Conservation (phyloP, 371 early-diverging fungal genomes). For the Antonospora locustae region DNA sequence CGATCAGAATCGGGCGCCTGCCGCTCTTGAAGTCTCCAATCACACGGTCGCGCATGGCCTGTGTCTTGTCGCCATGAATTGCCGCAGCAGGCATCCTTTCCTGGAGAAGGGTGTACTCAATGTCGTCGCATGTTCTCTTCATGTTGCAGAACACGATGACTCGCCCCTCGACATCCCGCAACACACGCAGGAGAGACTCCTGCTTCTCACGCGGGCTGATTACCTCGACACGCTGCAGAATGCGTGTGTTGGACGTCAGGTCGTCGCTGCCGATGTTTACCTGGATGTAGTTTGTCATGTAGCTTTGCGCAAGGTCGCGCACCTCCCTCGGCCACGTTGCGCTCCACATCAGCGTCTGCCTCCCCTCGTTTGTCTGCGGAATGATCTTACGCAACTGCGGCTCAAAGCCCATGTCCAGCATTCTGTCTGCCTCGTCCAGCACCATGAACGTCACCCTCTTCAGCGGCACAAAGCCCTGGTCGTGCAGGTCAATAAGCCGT, state of each 20-base stretch:
- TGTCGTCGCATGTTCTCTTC: conserved; percentile 85
- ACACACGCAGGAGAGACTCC: conserved; percentile 64
- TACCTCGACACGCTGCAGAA: conserved; percentile 82
- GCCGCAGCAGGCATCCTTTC: conserved; percentile 88
- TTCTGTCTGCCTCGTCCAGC: conserved; percentile 91
- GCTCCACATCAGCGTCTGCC: conserved; percentile 98
- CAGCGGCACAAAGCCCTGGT: conserved; percentile 66
- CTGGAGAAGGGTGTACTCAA: conserved; percentile 70
- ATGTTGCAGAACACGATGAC: conserved; percentile 89
- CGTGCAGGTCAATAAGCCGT: conserved; percentile 78
- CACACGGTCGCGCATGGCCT: conserved; percentile 91
- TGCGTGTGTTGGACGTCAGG: conserved; percentile 83
- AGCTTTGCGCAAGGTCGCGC: conserved; percentile 72
- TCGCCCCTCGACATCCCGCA: conserved; percentile 59
- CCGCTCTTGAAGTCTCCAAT: conserved; percentile 74
- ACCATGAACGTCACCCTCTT: conserved; percentile 87
- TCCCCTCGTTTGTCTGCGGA: conserved; percentile 82
- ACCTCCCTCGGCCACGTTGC: conserved; percentile 99
- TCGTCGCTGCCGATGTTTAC: conserved; percentile 93
- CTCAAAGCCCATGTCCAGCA: conserved; percentile 99
- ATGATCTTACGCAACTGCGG: conserved; percentile 94
- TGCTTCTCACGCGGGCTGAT: conserved; percentile 75
- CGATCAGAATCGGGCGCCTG: conserved; percentile 82
- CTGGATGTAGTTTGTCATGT: conserved; percentile 83
- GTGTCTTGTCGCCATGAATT: conserved; percentile 95